Conservation (phyloP, 345 rosid species). For the Excoecaria agallocha region DNA sequence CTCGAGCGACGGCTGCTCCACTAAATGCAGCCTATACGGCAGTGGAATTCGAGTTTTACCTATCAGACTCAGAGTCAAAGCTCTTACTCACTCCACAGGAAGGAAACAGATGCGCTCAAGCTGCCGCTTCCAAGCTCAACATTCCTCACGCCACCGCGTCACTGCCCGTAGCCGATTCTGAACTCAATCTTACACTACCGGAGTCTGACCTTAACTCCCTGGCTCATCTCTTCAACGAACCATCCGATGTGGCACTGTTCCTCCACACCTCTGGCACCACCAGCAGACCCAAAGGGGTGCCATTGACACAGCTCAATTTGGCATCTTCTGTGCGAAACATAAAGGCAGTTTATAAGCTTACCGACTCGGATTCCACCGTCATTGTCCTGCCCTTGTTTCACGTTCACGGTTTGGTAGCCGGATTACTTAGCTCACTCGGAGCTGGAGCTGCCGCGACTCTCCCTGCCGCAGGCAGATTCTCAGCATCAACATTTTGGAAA, state of each 20-base stretch:
- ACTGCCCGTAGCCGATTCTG: slow-evolving; percentile 21
- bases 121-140: slow-evolving; percentile 53
- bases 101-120: slow-evolving; percentile 40
- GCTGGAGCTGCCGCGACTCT: slow-evolving; percentile 78
- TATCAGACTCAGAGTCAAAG: slow-evolving; percentile 66
- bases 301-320: slow-evolving; percentile 58
- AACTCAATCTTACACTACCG: background rate
- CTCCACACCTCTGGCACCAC: slow-evolving; percentile 84
- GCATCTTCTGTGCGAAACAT: slow-evolving; percentile 60
- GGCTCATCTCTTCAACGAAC: slow-evolving; percentile 39
- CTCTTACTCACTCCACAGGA: slow-evolving; percentile 38
- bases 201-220: background rate
- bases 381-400: slow-evolving; percentile 79
- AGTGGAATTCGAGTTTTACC: slow-evolving; percentile 72
- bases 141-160: slow-evolving; percentile 43
- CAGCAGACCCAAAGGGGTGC: slow-evolving; percentile 75
- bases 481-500: slow-evolving; percentile 73
- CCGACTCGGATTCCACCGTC: slow-evolving; percentile 73
- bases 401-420: slow-evolving; percentile 81
- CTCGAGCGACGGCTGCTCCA: slow-evolving; percentile 66
- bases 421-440: slow-evolving; percentile 60
- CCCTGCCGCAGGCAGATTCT: slow-evolving; percentile 75
- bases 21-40: slow-evolving; percentile 59
- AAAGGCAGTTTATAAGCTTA: slow-evolving; percentile 60
- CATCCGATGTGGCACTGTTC: slow-evolving; percentile 61